Base-by-base conservation (phyloP, 805 yeast genomes). In the Lachancea sp. region DNA sequence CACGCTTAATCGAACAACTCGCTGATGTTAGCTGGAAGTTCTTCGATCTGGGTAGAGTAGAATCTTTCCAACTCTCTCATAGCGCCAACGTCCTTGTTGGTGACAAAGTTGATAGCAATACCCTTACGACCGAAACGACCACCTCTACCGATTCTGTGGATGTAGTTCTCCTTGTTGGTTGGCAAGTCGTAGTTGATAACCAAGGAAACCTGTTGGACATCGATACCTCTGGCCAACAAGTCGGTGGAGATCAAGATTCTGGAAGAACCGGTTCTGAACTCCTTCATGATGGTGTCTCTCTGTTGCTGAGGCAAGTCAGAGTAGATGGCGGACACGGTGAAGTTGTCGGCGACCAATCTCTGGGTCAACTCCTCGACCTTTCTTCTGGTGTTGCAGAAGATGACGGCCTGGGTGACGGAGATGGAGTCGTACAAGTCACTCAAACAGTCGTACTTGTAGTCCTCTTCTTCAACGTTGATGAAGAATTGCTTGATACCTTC, bases 121-220 rank as follows among this genome's bases (percentile, higher is more conserved):
- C 96, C 99, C 75, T 90, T 91, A 71, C 99, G 82, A 58, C 99
- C 99, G 74, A 91, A 91, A 66, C 99, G 82, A 53, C 98, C 99
- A 56, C 95, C 89, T 69, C 99, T 83, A 68, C 99, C 99, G 56
- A 91, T 91, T 71, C 99, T 80, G 74, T 91, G 99, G 62, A 91
- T 82, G 69, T 91, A 91, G 77, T 91, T 91, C 69, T 91, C 98
- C 65, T 83, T 81, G 76, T 93, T 89, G 53, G 78, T 68, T 46
- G 99, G 98, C 66, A 91, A 72, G 69, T 91, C 99, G 71, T 86
- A 91, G 77, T 91, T 91, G 62, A 91, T 87, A 49, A 91, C 99
- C 55, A 91, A 71, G 11, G 97, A 90, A 40, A 91, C 96, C 66
- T 91, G 98, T 73, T 91, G 99, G 49, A 91, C 98, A 70, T 91